These are phyloP conservation scores for Brachypodium distachyon DNA, from an alignment of 202 grass and related monocot species.

Conservation along the genomic window DNA sequence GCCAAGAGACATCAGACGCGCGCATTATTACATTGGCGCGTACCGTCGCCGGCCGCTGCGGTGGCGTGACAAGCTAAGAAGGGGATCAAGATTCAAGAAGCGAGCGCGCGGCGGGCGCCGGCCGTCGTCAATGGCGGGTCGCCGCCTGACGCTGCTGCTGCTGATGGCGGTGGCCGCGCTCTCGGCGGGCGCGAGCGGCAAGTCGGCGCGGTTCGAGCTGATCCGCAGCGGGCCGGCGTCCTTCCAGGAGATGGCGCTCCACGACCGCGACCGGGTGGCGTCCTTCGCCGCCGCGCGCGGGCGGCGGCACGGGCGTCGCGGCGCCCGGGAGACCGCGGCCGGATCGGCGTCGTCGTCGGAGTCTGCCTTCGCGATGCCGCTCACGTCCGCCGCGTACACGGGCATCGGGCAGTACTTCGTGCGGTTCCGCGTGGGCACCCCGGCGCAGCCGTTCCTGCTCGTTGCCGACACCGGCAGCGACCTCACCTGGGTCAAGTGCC, in stretches of 20 bases:
- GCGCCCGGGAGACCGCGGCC: conserved; percentile 17
- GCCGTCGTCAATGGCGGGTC: conserved; percentile 30
- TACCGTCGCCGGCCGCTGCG: background rate
- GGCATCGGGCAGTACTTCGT: conserved; percentile 76
- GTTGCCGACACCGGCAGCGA: conserved; percentile 81
- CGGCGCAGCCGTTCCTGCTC: conserved; percentile 61
- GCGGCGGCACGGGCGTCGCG: background rate
- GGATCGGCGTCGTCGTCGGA: background rate
- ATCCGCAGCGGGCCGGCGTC: background rate
- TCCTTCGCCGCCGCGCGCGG: background rate
- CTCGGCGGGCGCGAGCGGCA: background rate
- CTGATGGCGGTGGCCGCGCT: background rate
- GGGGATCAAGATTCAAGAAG: background rate
- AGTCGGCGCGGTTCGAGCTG: conserved; percentile 22
- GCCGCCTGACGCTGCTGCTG: background rate
- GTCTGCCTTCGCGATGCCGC: conserved; percentile 65
- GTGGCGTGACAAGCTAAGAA: background rate
- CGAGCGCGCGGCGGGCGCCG: too few species aligned
- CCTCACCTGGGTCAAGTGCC: conserved; percentile 71
- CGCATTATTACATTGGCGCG: conserved; percentile 17
- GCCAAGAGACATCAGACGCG: background rate
- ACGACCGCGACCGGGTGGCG: conserved; percentile 9
- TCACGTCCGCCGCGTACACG: conserved; percentile 63
- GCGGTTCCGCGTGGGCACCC: conserved; percentile 63
- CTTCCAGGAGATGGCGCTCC: background rate